phyloP scores from a whole-genome alignment of 176 grass and related monocot genomes.

The Dactylis glomerata region DNA sequence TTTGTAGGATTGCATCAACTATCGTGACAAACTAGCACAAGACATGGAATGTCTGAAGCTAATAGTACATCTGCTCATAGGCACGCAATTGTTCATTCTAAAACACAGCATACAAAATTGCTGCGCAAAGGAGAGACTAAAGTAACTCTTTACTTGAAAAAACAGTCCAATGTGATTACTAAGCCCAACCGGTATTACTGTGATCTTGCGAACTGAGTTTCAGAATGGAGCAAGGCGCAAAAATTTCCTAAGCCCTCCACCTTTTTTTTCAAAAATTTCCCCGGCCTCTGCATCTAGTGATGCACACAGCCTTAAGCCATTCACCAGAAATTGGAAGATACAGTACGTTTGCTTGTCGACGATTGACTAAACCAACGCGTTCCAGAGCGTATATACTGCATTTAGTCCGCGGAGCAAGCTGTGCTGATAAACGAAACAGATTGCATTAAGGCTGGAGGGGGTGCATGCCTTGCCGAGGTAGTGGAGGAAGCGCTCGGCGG shows the following conservation, averaged over 20 bases:
- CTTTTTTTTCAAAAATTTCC: too few species aligned
- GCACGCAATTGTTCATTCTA: not conserved
- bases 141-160: not conserved
- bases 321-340: not conserved
- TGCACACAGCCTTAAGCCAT: too few species aligned
- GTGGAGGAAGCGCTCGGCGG: constrained; percentile 69
- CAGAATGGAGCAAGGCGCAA: not conserved
- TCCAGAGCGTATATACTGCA: not conserved
- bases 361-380: not conserved
- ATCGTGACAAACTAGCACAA: not conserved
- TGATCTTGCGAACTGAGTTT: not conserved
- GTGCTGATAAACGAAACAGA: not conserved
- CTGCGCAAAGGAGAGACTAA: not conserved
- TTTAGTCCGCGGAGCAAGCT: not conserved
- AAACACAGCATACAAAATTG: not conserved
- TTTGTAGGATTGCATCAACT: not conserved
- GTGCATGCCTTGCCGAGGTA: constrained; percentile 68
- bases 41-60: not conserved
- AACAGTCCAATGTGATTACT: not conserved
- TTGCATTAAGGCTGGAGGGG: not conserved
- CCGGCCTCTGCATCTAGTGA: too few species aligned
- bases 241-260: not conserved
- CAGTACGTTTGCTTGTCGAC: not conserved
- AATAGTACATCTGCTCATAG: not conserved
- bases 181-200: not conserved